Evolutionary conservation across 2,329 filamentous ascomycete species (phyloP).

Genomic region (Capronia americana): DNA sequence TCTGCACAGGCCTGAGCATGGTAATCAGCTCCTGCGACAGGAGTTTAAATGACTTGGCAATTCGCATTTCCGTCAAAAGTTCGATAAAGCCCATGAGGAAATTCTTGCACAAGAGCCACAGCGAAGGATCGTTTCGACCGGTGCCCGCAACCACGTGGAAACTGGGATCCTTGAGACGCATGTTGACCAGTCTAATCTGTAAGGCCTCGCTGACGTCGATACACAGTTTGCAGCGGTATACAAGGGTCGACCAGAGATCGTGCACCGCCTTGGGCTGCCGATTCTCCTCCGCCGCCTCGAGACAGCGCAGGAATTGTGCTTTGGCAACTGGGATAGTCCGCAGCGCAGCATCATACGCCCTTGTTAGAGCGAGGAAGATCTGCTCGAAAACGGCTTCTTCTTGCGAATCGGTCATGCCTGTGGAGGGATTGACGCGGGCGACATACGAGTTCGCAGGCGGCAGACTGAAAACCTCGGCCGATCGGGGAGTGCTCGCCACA

Average conservation of each 20-base stretch:
- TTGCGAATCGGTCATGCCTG: slow-evolving; percentile 70
- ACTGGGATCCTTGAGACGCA: slow-evolving; percentile 84
- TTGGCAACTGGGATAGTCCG: slow-evolving; percentile 73
- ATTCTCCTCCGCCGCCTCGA: slow-evolving; percentile 68
- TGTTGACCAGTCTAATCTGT: slow-evolving; percentile 73
- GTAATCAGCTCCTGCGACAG: slow-evolving; percentile 71
- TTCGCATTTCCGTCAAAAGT: slow-evolving; percentile 54
- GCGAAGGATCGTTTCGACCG: slow-evolving; percentile 60
- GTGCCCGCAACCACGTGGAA: slow-evolving; percentile 58
- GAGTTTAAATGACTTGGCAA: slow-evolving; percentile 55
- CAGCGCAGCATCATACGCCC: slow-evolving; percentile 75
- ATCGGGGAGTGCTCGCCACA: slow-evolving; percentile 73
- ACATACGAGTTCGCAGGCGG: slow-evolving; percentile 53
- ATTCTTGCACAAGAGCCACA: slow-evolving; percentile 73
- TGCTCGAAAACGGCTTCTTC: slow-evolving; percentile 83
- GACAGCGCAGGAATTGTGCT: slow-evolving; percentile 68
- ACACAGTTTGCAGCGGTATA: slow-evolving; percentile 72
- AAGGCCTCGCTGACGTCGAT: slow-evolving; percentile 76
- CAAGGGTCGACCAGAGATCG: slow-evolving; percentile 72
- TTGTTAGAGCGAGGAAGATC: slow-evolving; percentile 77
- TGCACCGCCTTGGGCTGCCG: slow-evolving; percentile 65
- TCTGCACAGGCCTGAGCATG: slow-evolving; percentile 80
- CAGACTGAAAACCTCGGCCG: slow-evolving; percentile 78
- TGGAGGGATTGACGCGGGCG: slow-evolving; percentile 60
- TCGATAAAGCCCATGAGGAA: slow-evolving; percentile 58